Conservation (phyloP, 345 rosid genomes). For the Theobroma cacao region DNA sequence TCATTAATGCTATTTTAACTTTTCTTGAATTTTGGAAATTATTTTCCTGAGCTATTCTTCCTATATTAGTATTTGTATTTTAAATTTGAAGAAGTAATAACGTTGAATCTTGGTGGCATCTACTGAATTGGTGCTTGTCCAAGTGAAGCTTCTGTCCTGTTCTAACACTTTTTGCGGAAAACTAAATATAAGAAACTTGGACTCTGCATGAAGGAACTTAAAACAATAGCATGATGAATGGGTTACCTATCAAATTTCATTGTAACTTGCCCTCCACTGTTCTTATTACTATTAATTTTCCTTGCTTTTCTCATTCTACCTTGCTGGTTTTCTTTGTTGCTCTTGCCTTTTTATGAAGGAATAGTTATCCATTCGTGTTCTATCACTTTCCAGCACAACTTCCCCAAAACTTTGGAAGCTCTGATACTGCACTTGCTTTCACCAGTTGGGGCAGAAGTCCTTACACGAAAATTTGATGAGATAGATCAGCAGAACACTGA, state of each 20-base stretch:
- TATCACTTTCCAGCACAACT: conserved; percentile 56
- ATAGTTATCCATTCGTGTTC: conserved; percentile 9
- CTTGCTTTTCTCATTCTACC: conserved; percentile 7
- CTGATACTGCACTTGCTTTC: conserved; percentile 79
- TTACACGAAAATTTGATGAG: conserved; percentile 78
- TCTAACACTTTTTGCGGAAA: neutral
- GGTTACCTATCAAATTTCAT: neutral
- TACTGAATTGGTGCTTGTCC: neutral
- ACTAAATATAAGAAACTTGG: conserved; percentile 3
- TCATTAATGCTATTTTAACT: conserved; percentile 6
- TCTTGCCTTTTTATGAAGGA: conserved; percentile 1
- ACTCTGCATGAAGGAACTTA: neutral
- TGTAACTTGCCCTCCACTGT: neutral
- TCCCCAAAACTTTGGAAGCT: conserved; percentile 90
- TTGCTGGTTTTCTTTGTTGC: neutral
- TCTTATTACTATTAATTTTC: neutral
- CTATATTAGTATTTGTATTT: neutral
- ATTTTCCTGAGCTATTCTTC: neutral
- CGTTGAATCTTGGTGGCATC: neutral
- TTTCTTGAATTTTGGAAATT: neutral
- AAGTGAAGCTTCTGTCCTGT: neutral
- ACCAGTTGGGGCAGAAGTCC: conserved; percentile 80
- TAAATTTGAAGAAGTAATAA: neutral
- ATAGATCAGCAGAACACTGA: conserved; percentile 59
- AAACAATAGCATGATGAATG: neutral